Conservation (phyloP, 192 early-diverging fungal genomes). For the Entomortierella lignicola region DNA sequence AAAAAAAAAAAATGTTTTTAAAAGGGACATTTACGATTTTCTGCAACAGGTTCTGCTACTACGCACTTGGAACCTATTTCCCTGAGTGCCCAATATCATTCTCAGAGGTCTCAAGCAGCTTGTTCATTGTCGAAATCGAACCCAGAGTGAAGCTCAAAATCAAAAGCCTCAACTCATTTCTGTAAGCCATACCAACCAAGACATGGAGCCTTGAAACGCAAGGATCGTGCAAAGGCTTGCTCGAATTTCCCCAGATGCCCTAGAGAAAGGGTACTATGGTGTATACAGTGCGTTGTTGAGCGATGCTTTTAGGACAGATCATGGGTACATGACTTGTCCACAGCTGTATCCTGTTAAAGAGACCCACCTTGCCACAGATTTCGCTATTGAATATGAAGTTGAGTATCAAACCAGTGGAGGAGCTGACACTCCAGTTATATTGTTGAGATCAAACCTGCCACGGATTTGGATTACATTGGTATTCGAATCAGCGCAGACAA, state of each 20-base stretch:
- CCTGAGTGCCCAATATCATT: no score
- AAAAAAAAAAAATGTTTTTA: no score
- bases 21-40: no score
- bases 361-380: background rate
- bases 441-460: constrained; percentile 1
- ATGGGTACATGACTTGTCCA: background rate
- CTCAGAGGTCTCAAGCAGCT: background rate
- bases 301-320: background rate
- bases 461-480: background rate
- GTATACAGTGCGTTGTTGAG: background rate
- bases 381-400: constrained; percentile 3
- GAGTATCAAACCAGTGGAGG: background rate
- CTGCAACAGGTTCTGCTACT: no score
- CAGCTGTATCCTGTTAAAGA: background rate
- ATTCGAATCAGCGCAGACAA: constrained; percentile 1
- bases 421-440: background rate
- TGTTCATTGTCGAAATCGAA: background rate
- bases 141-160: constrained; percentile 1
- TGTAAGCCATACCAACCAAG: background rate
- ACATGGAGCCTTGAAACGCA: background rate
- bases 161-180: background rate
- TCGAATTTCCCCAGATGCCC: background rate
- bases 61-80: no score
- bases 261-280: background rate
- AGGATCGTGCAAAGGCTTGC: constrained; percentile 1